Conservation (phyloP, 2,329 filamentous ascomycete genomes). For the Alternaria metachromatica region DNA sequence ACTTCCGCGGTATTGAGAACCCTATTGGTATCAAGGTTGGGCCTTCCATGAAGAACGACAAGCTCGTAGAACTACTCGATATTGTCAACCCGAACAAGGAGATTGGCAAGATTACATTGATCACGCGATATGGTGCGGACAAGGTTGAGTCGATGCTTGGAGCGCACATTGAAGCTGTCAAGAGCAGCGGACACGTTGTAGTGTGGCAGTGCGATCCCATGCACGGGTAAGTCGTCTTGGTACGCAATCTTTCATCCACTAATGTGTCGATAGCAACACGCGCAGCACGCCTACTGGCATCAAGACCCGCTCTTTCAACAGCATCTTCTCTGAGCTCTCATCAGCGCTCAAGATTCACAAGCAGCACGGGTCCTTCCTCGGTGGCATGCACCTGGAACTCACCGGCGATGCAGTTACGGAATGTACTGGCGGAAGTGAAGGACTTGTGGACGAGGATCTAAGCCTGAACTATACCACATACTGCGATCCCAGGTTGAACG, state of each 20-base stretch:
- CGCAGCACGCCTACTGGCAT: constrained; percentile 73
- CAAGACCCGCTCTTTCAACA: constrained; percentile 90
- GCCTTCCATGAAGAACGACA: constrained; percentile 77
- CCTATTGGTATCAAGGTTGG: constrained; percentile 97
- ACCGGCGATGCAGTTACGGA: constrained; percentile 97
- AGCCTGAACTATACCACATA: constrained; percentile 93
- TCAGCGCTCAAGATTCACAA: constrained; percentile 86
- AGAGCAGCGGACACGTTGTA: constrained; percentile 75
- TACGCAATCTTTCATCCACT: constrained; percentile 4
- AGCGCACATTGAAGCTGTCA: constrained; percentile 85
- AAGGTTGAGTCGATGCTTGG: constrained; percentile 80
- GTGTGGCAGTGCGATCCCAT: constrained; percentile 99
- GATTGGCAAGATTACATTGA: constrained; percentile 91
- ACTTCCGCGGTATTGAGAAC: constrained; percentile 95
- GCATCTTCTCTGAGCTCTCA: constrained; percentile 86
- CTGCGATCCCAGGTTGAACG: constrained; percentile 93
- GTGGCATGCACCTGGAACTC: constrained; percentile 92
- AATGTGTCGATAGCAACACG: constrained; percentile 58
- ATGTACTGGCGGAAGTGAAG: constrained; percentile 89
- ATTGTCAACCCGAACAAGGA: constrained; percentile 84
- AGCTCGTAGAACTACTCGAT: constrained; percentile 80
- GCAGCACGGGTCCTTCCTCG: constrained; percentile 82
- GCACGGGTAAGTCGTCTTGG: constrained; percentile 70
- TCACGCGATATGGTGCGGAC: constrained; percentile 88
- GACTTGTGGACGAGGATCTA: constrained; percentile 85